Evolutionary conservation across 169 alveolate genomes (phyloP), one percentile per base, ranked within the genome.

Genomic region (Prorocentrum cordatum): DNA sequence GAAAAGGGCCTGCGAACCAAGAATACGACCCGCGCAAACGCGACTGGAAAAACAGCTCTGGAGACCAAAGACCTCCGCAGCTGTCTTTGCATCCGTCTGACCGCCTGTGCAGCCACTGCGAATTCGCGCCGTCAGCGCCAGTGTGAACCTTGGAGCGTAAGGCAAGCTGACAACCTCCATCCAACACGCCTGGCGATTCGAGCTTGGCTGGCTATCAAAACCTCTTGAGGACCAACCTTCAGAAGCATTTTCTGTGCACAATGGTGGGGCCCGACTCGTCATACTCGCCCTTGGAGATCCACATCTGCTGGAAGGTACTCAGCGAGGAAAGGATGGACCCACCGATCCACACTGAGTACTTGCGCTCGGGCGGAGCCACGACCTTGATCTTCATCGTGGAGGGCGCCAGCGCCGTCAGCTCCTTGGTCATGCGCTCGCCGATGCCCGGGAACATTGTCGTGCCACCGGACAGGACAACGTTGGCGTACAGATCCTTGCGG

Each of bases 291-390:
- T 96, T 97, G 61, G 99, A 95, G 90, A 97, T 95, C 98, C 99
- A 97, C 98, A 97, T 96, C 75, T 95, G 96, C 91, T 97, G 97
- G 95, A 97, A 97, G 22, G 98, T 96, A 26, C 97, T 94, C 61
- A 97, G 92, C 31, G 98, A 94, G 64, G 99, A 96, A 33, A 97
- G 93, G 64, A 97, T 97, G 26, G 98, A 96, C 20, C 99, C 99
- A 38, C 99, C 99, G 61, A 97, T 94, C 99, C 99, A 98, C 59
- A 96, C 99, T 20, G 99, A 97, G 93, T 95, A 96, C 91, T 96
- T 97, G 88, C 99, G 95, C 87, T 97, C 99, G 32, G 98, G 99
- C 9, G 99, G 99, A 38, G 98, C 99, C 45, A 96, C 98, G 87
- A 98, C 98, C 94, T 96, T 96, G 92, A 97, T 95, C 94, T 96